Conservation (phyloP, 805 yeast species). For the Saturnispora mendoncae region DNA sequence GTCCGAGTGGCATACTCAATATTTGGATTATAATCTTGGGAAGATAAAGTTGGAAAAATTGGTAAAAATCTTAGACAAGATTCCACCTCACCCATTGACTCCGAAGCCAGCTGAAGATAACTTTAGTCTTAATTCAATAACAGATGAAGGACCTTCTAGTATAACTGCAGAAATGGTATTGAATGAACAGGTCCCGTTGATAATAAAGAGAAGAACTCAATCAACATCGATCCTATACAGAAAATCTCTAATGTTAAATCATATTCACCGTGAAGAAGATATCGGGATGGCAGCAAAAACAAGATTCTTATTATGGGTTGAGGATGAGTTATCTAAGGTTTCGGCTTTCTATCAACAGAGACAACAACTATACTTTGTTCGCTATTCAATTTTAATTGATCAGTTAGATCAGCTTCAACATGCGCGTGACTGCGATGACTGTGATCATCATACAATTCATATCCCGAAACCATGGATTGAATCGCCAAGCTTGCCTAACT, state of each 20-base stretch:
- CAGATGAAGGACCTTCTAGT: not conserved
- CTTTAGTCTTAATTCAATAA: not conserved
- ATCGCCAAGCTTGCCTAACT: conserved; percentile 33
- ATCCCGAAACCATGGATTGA: conserved; percentile 4
- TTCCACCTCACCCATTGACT: not conserved
- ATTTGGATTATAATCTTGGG: conserved; percentile 59
- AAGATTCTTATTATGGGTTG: conserved; percentile 59
- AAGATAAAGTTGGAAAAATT: conserved; percentile 30
- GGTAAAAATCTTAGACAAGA: conserved; percentile 4
- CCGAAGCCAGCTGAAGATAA: not conserved
- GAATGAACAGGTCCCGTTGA: not conserved
- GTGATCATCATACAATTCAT: not conserved
- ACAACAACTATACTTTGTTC: conserved; percentile 49
- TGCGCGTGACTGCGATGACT: conserved; percentile 1
- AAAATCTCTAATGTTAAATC: conserved; percentile 1
- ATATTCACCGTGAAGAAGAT: conserved; percentile 20
- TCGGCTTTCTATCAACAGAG: conserved; percentile 49
- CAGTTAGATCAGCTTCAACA: conserved; percentile 52
- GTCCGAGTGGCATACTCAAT: conserved; percentile 86
- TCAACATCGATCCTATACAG: conserved; percentile 14
- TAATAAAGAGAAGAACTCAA: conserved; percentile 16
- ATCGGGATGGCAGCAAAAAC: conserved; percentile 30
- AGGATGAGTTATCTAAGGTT: conserved; percentile 49
- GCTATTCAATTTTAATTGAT: conserved; percentile 54
- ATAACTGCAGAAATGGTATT: conserved; percentile 1